Base-by-base conservation (phyloP, 192 early-diverging fungal species). In the Backusella circina region DNA sequence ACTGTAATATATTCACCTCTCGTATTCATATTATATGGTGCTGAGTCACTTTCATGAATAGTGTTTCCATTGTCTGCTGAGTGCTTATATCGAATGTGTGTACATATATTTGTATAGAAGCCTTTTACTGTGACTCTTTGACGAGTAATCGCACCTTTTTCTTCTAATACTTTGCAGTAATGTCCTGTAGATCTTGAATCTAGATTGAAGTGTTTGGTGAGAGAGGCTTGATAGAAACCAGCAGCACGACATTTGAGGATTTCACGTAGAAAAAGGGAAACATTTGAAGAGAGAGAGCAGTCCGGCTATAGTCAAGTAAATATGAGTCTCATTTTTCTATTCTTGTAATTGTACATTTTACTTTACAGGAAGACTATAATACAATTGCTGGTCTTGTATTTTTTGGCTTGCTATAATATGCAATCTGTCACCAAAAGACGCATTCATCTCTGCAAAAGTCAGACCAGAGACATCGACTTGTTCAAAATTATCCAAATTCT, bases 101-200 rank as follows among this genome's bases (percentile, higher is more conserved):
- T 23, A 54, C 77, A 78, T 21, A 71, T 5, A 26, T 74, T 78
- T 2, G 77, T 78, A 39, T 37, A 65, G 2, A 50, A 38, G 16
- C 37, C 39, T 2, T 8, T n/a, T n/a, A 32, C 5, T 0, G 77
- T 65, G 64, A 64, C 26, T 30, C 35, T 12, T 6, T 30, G 18
- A 28, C 72, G 66, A 69, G 73, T 72, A 39, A 73, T 72, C 18
- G 67, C 28, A 13, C 77, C 77, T 28, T 39, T 67, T 12, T 78
- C 65, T 33, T 78, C 77, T n/a, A 78, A 28, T 61, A 47, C 44
- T 54, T 73, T 74, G 18, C 73, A 64, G 47, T 78, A 78, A 61
- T 72, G 72, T 6, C 77, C 77, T 7, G 77, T 78, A 0, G 77
- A 74, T 41, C 77, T 32, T 32, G 72, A 12, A 28, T 78, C 77